Evolutionary conservation across 2,329 filamentous ascomycete genomes (phyloP).

Genomic region (Venturia aucupariae): DNA sequence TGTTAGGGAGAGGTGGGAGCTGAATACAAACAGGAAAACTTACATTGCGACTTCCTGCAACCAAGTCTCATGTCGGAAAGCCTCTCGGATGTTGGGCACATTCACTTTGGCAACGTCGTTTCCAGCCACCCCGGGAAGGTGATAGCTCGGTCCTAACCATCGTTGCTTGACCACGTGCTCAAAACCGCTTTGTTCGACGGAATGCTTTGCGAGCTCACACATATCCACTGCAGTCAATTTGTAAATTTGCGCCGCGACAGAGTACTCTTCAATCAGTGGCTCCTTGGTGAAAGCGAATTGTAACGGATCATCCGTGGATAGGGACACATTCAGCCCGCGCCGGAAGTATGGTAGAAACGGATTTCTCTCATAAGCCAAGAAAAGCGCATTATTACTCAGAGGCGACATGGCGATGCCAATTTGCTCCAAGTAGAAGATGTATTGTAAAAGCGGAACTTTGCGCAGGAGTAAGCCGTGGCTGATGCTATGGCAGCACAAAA

Average conservation of each 20-base stretch:
- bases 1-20: not conserved
- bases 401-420: conserved; percentile 99
- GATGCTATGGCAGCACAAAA: conserved; percentile 92
- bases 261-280: conserved; percentile 95
- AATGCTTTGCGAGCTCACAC: conserved; percentile 96
- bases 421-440: conserved; percentile 95
- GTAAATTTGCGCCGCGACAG: conserved; percentile 96
- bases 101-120: conserved; percentile 96
- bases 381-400: conserved; percentile 92
- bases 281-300: conserved; percentile 99
- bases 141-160: conserved; percentile 77
- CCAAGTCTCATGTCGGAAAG: conserved; percentile 80
- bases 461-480: conserved; percentile 86
- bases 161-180: conserved; percentile 81
- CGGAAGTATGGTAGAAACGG: conserved; percentile 95
- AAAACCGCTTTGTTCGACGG: conserved; percentile 88
- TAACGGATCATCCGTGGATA: conserved; percentile 92
- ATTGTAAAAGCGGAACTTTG: conserved; percentile 90
- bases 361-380: conserved; percentile 93
- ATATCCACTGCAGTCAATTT: conserved; percentile 95
- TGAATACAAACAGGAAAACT: conserved; percentile 28
- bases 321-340: conserved; percentile 85
- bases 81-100: conserved; percentile 84
- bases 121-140: conserved; percentile 68
- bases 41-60: conserved; percentile 78